These are phyloP conservation scores for Cryphonectria parasitica DNA, from an alignment of 2,329 filamentous ascomycete species.

Conservation along the genomic window DNA sequence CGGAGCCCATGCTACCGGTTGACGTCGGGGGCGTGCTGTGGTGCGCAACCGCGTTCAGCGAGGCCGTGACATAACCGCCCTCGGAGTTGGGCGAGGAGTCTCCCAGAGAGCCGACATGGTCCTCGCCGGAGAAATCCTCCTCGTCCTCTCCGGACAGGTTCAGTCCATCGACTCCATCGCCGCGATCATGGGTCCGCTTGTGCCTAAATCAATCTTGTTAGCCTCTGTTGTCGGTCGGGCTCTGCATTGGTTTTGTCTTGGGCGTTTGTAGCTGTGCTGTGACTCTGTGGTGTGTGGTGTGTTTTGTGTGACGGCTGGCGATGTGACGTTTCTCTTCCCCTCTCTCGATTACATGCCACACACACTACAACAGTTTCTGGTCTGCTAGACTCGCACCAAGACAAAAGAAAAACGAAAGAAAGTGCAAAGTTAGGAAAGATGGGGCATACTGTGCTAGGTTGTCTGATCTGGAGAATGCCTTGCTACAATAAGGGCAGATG, in stretches of 20 bases:
- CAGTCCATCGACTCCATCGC: conserved; percentile 62
- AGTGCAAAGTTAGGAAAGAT: conserved; percentile 40
- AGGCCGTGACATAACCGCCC: conserved; percentile 61
- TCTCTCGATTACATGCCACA: conserved; percentile 41
- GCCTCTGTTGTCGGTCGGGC: conserved; percentile 31
- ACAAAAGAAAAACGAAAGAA: conserved; percentile 39
- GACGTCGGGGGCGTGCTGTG: conserved; percentile 35
- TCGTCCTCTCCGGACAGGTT: conserved; percentile 81
- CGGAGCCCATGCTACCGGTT: conserved; percentile 36
- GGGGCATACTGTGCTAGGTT: conserved; percentile 91
- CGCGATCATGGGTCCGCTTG: conserved; percentile 73
- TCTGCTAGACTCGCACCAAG: conserved; percentile 37
- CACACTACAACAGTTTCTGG: conserved; percentile 47
- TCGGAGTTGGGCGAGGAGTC: conserved; percentile 77
- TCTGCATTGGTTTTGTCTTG: conserved; percentile 32
- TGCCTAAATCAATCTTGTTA: conserved; percentile 67
- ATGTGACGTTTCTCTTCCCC: conserved; percentile 33
- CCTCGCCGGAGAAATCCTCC: conserved; percentile 81
- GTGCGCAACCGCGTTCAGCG: conserved; percentile 52
- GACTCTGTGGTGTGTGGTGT: conserved; percentile 40
- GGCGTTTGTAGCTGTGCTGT: conserved; percentile 41
- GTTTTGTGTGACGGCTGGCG: conserved; percentile 32
- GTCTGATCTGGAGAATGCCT: conserved; percentile 97
- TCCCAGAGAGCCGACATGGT: conserved; percentile 79
- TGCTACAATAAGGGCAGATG: conserved; percentile 96